Base-by-base conservation (phyloP, 495 filamentous ascomycete genomes). In the Annulohypoxylon bovei region DNA sequence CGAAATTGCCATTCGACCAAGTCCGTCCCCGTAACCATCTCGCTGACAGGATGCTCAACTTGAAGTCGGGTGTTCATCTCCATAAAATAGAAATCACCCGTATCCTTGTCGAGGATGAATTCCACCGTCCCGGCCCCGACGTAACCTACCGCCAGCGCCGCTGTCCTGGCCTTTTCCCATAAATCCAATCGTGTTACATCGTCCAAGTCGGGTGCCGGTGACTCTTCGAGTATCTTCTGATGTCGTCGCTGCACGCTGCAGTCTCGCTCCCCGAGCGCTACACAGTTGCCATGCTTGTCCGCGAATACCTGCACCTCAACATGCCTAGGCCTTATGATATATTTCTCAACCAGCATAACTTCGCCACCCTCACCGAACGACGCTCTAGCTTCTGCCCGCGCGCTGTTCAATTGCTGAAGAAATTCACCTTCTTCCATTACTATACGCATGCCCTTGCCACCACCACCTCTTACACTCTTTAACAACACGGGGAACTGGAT, bases 381-480 rank as follows among this genome's bases (percentile, higher is more conserved):
- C 62, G 93, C 97, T 70, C 85, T 84, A 0, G 94, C 92, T 79
- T 99, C 95, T 9, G 91, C 93, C 71, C 97, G 92, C 9, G 95
- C 96, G 25, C 93, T 96, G 57, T 87, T 85, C 23, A 99, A 80
- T 75, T 97, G 93, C 11, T 88, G 87, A 37, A 89, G 81, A 72
- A 99, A 98, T 65, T 95, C 94, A 1, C 85, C 84, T 30, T 91
- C 88, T 1, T 82, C 88, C 57, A 83, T 77, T 6, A 91, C 93
- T 72, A 98, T 98, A n/a, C 95, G 86, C 95, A 99, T 99, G n/a
- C 95, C 95, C 78, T 99, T 99, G 12, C 95, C 95, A 60, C 95
- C 95, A 35, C 95, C 95, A 1, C 95, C 95, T 77, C 94, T 97
- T 61, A 98, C 94, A 37, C 96, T 97, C 82, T 99, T 99, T 42